These are phyloP conservation scores for Moesziomyces sp. DNA, from an alignment of 1,284 basidiomycete species.

Conservation along the genomic window DNA sequence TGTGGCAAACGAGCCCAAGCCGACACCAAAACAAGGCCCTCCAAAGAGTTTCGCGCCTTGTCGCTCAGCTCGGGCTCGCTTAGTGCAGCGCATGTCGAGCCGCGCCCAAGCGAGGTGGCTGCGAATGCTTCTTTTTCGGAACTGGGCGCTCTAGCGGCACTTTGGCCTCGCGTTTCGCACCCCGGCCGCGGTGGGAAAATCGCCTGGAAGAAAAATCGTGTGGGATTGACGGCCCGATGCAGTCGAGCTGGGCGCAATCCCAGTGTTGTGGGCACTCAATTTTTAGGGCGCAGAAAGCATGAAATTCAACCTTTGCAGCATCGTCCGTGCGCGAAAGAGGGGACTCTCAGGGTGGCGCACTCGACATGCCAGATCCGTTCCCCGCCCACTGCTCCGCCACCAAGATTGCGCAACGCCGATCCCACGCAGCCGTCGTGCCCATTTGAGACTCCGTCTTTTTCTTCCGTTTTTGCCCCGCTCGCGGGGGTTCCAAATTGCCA, in stretches of 20 bases:
- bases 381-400: not conserved
- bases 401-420: not conserved
- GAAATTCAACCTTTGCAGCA: no score
- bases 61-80: conserved; percentile 1
- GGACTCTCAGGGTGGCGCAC: conserved; percentile 5
- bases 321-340: no score
- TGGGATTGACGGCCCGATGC: no score
- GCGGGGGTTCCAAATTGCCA: not conserved
- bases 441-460: no score
- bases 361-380: not conserved
- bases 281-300: not conserved
- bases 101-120: not conserved
- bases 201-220: conserved; percentile 1
- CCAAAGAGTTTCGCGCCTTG: not conserved
- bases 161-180: not conserved
- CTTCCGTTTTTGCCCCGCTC: no score
- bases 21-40: no score
- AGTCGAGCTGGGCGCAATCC: no score
- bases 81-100: conserved; percentile 1
- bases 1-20: not conserved
- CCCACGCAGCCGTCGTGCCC: not conserved
- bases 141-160: not conserved
- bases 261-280: no score
- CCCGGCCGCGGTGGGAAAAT: conserved; percentile 9
- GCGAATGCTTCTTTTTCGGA: conserved; percentile 1